Base-by-base conservation (phyloP, 441 rosid genomes). In the Croton laevigatus region DNA sequence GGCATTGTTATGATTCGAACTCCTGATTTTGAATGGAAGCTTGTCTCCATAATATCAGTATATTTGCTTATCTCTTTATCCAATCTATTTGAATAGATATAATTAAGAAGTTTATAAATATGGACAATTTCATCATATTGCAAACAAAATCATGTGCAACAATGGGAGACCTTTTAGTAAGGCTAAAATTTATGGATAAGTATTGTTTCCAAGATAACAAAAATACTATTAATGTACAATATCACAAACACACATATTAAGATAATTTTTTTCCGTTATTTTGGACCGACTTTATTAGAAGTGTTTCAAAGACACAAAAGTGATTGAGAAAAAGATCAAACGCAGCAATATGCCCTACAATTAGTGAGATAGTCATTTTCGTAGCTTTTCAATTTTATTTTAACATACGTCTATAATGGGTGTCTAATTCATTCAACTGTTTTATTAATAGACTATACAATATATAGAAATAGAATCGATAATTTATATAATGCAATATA, bases 331-430 rank as follows among this genome's bases (percentile, higher is more conserved):
- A 49, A 48, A 48, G 10, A 40, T 4, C 8, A 7, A 49, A 12
- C 0, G 32, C 36, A 48, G 16, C 23, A 27, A 27, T 0, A 46
- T 34, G 36, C 13, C 61, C 70, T 54, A 14, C 62, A n/a, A 40
- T 38, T 38, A 7, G 52, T 20, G 23, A 55, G 71, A 55, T 55
- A 16, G 62, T 68, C 62, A 38, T 17, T 49, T 65, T 49, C 59
- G 16, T 32, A 49, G 9, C 51, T 8, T 48, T 13, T 17, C 42
- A 17, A 32, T 32, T 65, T 20, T 52, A 48, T 51, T n/a, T 59
- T 27, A 27, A 0, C 5, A 14, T 22, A 19, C 5, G 44, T 40
- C 8, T 8, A 9, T 40, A 40, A 40, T 40, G 44, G 44, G 44
- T 40, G 23, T 52, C 57, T 52, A 16, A 17, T 52, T 63, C 45